Conservation (phyloP, 768 basidiomycete genomes). For the Russula sp. region DNA sequence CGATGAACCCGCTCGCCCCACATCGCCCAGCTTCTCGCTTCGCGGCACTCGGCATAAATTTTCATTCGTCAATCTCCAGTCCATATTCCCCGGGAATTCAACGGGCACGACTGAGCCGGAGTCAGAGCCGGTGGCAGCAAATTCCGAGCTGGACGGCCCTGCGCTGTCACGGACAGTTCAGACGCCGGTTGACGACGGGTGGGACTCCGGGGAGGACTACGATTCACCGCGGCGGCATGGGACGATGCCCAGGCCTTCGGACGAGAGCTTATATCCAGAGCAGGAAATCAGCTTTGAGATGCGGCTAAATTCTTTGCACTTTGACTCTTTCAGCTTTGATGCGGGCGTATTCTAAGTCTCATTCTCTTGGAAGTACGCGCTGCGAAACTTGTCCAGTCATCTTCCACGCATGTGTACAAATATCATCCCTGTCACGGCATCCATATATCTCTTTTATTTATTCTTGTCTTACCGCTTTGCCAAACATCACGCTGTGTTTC, state of each 20-base stretch:
- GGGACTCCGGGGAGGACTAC: constrained; percentile 18
- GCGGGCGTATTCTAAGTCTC: constrained; percentile 43
- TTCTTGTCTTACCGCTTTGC: constrained; percentile 1
- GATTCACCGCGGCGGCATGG: constrained; percentile 17
- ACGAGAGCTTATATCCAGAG: neutral
- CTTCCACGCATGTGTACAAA: constrained; percentile 12
- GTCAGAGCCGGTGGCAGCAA: neutral
- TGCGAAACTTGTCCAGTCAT: constrained; percentile 4
- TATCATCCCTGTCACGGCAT: constrained; percentile 14
- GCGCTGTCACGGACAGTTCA: neutral
- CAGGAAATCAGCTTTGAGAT: constrained; percentile 53
- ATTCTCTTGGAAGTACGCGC: neutral
- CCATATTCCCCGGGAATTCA: constrained; percentile 28
- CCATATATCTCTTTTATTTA: constrained; percentile 1
- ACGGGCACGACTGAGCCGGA: constrained; percentile 5
- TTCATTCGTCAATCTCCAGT: constrained; percentile 32
- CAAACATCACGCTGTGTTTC: constrained; percentile 9
- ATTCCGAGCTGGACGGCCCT: neutral
- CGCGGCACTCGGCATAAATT: constrained; percentile 30
- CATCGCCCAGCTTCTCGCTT: constrained; percentile 26
- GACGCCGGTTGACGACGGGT: constrained; percentile 14
- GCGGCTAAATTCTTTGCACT: constrained; percentile 66
- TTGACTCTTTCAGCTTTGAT: constrained; percentile 66
- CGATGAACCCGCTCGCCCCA: constrained; percentile 10
- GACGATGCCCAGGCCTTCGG: neutral